phyloP scores from a whole-genome alignment of 495 filamentous ascomycete genomes.

The Pyrenula aspistea region DNA sequence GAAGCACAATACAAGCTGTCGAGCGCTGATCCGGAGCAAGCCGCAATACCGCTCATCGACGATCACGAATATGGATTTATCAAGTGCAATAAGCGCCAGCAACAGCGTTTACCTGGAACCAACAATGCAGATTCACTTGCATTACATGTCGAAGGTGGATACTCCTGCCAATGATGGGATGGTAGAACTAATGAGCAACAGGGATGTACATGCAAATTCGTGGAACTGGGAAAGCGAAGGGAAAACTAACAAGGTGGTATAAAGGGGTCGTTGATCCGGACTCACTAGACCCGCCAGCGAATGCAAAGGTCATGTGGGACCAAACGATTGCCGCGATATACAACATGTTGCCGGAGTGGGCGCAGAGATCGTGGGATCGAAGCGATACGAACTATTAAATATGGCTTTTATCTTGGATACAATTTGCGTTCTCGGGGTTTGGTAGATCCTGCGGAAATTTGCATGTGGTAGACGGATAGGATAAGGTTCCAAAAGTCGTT shows the following conservation, averaged over 20 bases:
- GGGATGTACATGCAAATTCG: not conserved
- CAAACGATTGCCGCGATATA: not conserved
- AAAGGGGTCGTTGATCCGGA: not conserved
- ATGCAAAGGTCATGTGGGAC: not conserved
- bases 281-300: not conserved
- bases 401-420: too few species aligned
- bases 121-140: not conserved
- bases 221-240: not conserved
- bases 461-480: too few species aligned
- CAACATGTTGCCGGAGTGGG: too few species aligned
- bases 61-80: not conserved
- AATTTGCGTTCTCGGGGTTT: too few species aligned
- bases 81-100: not conserved
- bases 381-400: too few species aligned
- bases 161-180: not conserved
- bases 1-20: not conserved
- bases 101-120: not conserved
- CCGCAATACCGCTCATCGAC: not conserved
- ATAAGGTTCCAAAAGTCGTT: too few species aligned
- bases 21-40: not conserved
- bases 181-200: not conserved
- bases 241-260: not conserved
- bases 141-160: not conserved
- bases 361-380: too few species aligned
- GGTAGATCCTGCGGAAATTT: too few species aligned